Evolutionary conservation across 768 basidiomycete species (phyloP), one percentile per base, ranked within the genome.

Genomic region (Lepiota subincarnata): DNA sequence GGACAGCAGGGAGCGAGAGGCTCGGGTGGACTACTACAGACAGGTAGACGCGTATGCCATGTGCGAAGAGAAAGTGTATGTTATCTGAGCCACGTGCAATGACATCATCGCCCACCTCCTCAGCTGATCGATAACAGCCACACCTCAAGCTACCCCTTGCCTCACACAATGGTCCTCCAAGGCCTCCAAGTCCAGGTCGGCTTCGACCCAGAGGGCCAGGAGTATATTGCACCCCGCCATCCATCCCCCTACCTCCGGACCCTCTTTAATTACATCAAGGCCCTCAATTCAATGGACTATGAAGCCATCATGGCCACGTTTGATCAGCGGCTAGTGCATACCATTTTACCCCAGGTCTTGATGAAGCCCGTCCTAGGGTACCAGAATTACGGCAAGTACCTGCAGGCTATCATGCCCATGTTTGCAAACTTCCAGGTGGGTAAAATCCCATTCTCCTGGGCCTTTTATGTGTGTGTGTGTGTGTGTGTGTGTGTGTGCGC

Each of bases 61-160:
- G 35, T 75, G 75, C 57, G 79, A 78, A 51, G 82, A 83, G 61
- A 78, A 81, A 48, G 79, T 83, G 36, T 83, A 80, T 63, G 69
- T 83, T 45, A 70, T 83, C 51, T 82, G 70, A 80, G 38, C 46
- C 53, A 54, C 53, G 53, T 54, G 53, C 16, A 47, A 54, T 54
- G 53, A 54, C 53, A 54, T 54, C 53, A 54, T 54, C 13, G 6
- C 43, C 44, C 52, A 45, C 40, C 45, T 38, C 53, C 45, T 44
- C 47, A 41, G 45, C 22, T 46, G 22, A 54, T 54, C 53, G 53
- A 54, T 54, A 54, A 54, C 47, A 36, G 42, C 40, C 53, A 31
- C 31, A 22, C 26, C 28, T 22, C 20, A 34, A 28, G n/a, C 38
- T 28, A 12, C 19, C 16, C 37, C 6, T 18, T n/a, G 6, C 35